phyloP scores from a whole-genome alignment of 192 early-diverging fungal genomes.

The Tieghemiomyces parasiticus region DNA sequence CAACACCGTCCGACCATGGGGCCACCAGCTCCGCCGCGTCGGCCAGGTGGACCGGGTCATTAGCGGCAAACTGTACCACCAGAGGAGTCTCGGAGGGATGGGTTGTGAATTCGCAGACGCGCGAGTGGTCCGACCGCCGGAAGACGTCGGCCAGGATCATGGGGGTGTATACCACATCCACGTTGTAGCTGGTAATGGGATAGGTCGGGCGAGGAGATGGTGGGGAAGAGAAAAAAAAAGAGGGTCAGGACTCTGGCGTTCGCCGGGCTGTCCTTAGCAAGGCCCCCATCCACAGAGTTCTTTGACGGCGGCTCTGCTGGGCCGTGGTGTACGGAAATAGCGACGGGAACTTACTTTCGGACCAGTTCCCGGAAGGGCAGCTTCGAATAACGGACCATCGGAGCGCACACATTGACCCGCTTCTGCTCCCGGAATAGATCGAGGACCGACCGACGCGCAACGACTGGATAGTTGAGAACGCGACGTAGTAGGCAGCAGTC shows the following conservation, averaged over 20 bases:
- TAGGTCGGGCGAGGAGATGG: not conserved
- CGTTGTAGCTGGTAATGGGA: conserved; percentile 45
- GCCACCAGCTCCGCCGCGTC: conserved; percentile 73
- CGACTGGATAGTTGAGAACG: no score
- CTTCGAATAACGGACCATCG: conserved; percentile 97
- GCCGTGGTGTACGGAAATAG: no score
- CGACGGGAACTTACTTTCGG: conserved; percentile 49
- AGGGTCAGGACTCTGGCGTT: not conserved
- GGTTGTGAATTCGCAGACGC: conserved; percentile 71
- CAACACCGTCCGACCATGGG: conserved; percentile 56
- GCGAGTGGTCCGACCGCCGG: conserved; percentile 62
- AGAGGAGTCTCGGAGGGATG: conserved; percentile 68
- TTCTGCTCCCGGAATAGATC: conserved; percentile 38
- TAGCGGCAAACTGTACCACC: conserved; percentile 90
- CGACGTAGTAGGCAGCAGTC: no score
- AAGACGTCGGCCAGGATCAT: conserved; percentile 95
- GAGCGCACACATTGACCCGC: conserved; percentile 73
- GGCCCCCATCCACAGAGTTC: no score
- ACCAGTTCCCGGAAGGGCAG: conserved; percentile 80
- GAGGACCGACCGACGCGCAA: conserved; percentile 22
- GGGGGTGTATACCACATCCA: conserved; percentile 83
- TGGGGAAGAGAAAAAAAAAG: conserved; percentile 10
- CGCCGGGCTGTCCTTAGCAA: no score
- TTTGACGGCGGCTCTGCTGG: no score
- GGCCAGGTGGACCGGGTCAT: conserved; percentile 58